Evolutionary conservation across 441 rosid species (phyloP).

Genomic region (Breynia disticha): DNA sequence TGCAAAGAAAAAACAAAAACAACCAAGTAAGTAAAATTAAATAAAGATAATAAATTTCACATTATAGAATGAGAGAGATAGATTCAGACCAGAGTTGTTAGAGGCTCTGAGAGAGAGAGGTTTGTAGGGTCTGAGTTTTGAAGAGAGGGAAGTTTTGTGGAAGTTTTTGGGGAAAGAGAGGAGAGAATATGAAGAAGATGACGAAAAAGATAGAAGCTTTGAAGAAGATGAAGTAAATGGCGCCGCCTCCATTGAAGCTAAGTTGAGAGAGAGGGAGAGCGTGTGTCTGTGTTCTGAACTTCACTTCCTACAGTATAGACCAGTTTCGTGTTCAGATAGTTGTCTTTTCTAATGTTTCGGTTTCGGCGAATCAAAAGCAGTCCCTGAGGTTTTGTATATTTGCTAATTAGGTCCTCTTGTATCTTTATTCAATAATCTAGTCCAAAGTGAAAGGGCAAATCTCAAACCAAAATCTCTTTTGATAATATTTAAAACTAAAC

Average conservation of each 20-base stretch:
- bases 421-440: too few relatives aligned
- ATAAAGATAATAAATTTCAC: neutral
- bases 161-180: slow-evolving; percentile 2
- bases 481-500: too few relatives aligned
- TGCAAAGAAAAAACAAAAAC: slow-evolving; percentile 7
- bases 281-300: neutral
- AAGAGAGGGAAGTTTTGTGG: slow-evolving; percentile 2
- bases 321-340: too few relatives aligned
- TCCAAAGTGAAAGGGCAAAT: too few relatives aligned
- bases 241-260: slow-evolving; percentile 10
- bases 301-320: too few relatives aligned
- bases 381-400: too few relatives aligned
- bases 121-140: slow-evolving; percentile 3
- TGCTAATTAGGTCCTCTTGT: too few relatives aligned
- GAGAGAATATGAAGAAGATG: slow-evolving; percentile 1
- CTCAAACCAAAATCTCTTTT: too few relatives aligned
- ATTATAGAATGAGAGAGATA: neutral
- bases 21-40: neutral
- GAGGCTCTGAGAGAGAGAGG: slow-evolving; percentile 13
- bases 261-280: neutral
- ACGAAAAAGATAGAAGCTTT: neutral
- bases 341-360: too few relatives aligned
- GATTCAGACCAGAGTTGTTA: slow-evolving; percentile 9
- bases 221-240: slow-evolving; percentile 8
- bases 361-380: too few relatives aligned